These are phyloP conservation scores for Dactylis glomerata DNA, from an alignment of 176 grass and related monocot species.

Conservation along the genomic window DNA sequence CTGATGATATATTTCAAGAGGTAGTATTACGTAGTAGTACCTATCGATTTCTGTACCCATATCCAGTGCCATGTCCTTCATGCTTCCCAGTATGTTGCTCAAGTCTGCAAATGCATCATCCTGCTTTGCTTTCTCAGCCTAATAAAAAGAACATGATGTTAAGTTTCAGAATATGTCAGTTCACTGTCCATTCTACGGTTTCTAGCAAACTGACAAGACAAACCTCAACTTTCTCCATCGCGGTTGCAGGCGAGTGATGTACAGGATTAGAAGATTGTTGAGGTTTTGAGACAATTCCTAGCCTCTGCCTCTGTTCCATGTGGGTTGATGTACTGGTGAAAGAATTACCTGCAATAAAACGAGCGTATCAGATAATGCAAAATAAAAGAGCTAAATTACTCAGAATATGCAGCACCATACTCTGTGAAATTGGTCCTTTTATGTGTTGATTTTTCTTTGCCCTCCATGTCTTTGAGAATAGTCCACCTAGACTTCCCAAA, in stretches of 20 bases:
- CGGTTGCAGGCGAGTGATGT: slow-evolving; percentile 35
- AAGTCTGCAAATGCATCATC: slow-evolving; percentile 71
- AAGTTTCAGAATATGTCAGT: neutral
- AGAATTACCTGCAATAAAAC: slow-evolving; percentile 39
- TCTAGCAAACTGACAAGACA: slow-evolving; percentile 12
- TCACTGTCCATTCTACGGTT: neutral
- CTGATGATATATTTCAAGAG: neutral
- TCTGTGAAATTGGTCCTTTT: slow-evolving; percentile 63
- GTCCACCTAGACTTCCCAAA: slow-evolving; percentile 83
- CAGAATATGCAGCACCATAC: slow-evolving; percentile 40
- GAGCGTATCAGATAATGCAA: slow-evolving; percentile 20
- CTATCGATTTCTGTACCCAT: slow-evolving; percentile 77
- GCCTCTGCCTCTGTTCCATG: slow-evolving; percentile 50
- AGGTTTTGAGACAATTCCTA: slow-evolving; percentile 47
- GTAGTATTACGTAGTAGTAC: slow-evolving; percentile 41
- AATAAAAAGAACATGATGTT: neutral
- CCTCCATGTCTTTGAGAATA: slow-evolving; percentile 92
- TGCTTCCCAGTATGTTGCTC: slow-evolving; percentile 54
- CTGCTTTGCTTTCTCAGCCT: slow-evolving; percentile 72
- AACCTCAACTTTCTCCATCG: slow-evolving; percentile 65
- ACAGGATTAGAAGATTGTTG: slow-evolving; percentile 29
- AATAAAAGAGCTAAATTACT: neutral
- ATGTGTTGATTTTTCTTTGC: slow-evolving; percentile 82
- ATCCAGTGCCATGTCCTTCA: slow-evolving; percentile 75
- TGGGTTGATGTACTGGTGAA: slow-evolving; percentile 36